phyloP scores from a whole-genome alignment of 257 asterid genomes.

The Paulownia fortunei region DNA sequence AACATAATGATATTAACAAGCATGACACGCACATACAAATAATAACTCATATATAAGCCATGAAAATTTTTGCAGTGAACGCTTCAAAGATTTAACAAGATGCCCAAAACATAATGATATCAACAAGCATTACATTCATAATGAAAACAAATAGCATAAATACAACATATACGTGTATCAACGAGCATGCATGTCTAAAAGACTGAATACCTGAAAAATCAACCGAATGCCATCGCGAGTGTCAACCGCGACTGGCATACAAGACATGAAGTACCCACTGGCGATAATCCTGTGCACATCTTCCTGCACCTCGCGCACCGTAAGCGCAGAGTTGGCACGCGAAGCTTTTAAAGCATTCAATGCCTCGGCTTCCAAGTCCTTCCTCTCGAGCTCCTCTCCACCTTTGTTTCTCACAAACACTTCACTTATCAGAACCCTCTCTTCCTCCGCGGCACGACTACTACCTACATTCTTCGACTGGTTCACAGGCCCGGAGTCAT shows the following conservation, averaged over 20 bases:
- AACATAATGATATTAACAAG: not conserved
- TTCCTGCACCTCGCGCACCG: slow-evolving; percentile 91
- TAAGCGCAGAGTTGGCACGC: slow-evolving; percentile 88
- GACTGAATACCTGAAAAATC: slow-evolving; percentile 76
- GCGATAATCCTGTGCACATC: slow-evolving; percentile 92
- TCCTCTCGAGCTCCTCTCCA: slow-evolving; percentile 92
- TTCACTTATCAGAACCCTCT: slow-evolving; percentile 90
- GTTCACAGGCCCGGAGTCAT: slow-evolving; percentile 38
- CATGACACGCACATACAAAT: not conserved
- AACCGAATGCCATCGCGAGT: slow-evolving; percentile 94
- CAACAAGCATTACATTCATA: not conserved
- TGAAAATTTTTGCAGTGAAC: not conserved
- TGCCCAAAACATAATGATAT: not conserved
- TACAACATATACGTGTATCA: not conserved
- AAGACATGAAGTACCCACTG: slow-evolving; percentile 90
- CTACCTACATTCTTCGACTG: slow-evolving; percentile 56
- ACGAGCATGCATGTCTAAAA: not conserved
- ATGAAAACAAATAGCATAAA: not conserved
- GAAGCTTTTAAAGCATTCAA: slow-evolving; percentile 87
- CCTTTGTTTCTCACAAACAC: slow-evolving; percentile 90
- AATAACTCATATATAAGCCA: not conserved
- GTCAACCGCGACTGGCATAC: slow-evolving; percentile 96
- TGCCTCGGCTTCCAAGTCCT: slow-evolving; percentile 89
- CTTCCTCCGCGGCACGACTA: slow-evolving; percentile 64
- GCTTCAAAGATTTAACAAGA: too few species aligned